phyloP scores from a whole-genome alignment of 2,329 filamentous ascomycete species.

The Basipetospora chlamydospora region DNA sequence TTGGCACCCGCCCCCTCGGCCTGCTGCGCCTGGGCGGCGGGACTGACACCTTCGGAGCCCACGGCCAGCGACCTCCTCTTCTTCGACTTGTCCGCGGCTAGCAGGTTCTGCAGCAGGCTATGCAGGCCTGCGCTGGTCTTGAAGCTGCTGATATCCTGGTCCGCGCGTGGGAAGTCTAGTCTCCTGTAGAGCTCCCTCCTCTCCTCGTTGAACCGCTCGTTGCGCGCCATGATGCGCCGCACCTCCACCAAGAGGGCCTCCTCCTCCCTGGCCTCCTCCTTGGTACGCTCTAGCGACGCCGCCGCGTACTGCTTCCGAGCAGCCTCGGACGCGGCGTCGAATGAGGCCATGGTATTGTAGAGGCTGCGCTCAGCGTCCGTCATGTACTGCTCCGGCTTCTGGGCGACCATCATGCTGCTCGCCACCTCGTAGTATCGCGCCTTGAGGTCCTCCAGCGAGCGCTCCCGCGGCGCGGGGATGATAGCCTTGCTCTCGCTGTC shows the following conservation, averaged over 20 bases:
- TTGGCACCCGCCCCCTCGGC: conserved; percentile 21
- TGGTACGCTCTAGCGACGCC: conserved; percentile 61
- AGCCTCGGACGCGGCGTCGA: conserved; percentile 66
- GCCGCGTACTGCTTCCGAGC: conserved; percentile 74
- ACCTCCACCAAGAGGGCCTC: conserved; percentile 79
- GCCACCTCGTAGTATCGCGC: conserved; percentile 79
- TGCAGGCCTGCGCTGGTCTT: conserved; percentile 70
- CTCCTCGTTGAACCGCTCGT: conserved; percentile 76
- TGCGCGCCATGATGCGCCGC: conserved; percentile 76
- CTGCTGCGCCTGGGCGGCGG: conserved; percentile 22
- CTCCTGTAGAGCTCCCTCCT: conserved; percentile 75
- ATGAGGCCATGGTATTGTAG: conserved; percentile 76
- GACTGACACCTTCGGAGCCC: conserved; percentile 42
- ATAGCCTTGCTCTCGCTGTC: conserved; percentile 37
- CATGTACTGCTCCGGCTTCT: conserved; percentile 77
- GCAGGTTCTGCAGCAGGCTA: conserved; percentile 66
- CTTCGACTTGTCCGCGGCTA: conserved; percentile 74
- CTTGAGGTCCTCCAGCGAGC: conserved; percentile 84
- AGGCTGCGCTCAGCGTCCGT: conserved; percentile 67
- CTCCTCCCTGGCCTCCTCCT: conserved; percentile 85
- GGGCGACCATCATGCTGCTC: conserved; percentile 64
- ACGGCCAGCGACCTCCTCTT: conserved; percentile 64
- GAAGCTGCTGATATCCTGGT: conserved; percentile 62
- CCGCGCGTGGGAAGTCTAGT: conserved; percentile 62
- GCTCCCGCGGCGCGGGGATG: conserved; percentile 34